These are phyloP conservation scores for Hibiscus trionum DNA, from an alignment of 345 rosid species.

Conservation along the genomic window DNA sequence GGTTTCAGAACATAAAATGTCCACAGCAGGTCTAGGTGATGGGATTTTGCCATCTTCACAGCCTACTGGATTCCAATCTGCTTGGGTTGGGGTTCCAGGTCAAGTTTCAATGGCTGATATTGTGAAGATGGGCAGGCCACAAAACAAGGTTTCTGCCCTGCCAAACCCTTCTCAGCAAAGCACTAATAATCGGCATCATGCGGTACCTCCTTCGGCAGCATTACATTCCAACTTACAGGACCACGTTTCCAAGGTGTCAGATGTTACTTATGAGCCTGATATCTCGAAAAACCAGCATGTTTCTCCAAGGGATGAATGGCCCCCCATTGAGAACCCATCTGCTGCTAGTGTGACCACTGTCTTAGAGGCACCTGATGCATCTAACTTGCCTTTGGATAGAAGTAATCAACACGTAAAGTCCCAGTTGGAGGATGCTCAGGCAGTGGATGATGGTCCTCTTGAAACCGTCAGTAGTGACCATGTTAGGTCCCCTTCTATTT, in stretches of 20 bases:
- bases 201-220: slow-evolving; percentile 21
- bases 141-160: slow-evolving; percentile 37
- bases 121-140: slow-evolving; percentile 96
- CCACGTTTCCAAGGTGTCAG: slow-evolving; percentile 34
- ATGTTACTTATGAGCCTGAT: slow-evolving; percentile 33
- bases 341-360: slow-evolving; percentile 33
- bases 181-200: slow-evolving; percentile 24
- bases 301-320: slow-evolving; percentile 53
- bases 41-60: slow-evolving; percentile 39
- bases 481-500: slow-evolving; percentile 35
- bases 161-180: slow-evolving; percentile 23
- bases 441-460: slow-evolving; percentile 42
- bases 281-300: slow-evolving; percentile 31
- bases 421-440: slow-evolving; percentile 45
- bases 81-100: slow-evolving; percentile 74
- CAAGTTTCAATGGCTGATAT: slow-evolving; percentile 94
- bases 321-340: slow-evolving; percentile 51
- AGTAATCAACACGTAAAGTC: slow-evolving; percentile 40
- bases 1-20: slow-evolving; percentile 37
- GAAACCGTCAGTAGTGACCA: slow-evolving; percentile 34
- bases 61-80: slow-evolving; percentile 59
- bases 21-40: slow-evolving; percentile 33
- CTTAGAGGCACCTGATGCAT: slow-evolving; percentile 38
- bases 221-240: slow-evolving; percentile 29
- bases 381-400: slow-evolving; percentile 48